Evolutionary conservation across 306 rosid species (phyloP).

Genomic region (Benincasa hispida): DNA sequence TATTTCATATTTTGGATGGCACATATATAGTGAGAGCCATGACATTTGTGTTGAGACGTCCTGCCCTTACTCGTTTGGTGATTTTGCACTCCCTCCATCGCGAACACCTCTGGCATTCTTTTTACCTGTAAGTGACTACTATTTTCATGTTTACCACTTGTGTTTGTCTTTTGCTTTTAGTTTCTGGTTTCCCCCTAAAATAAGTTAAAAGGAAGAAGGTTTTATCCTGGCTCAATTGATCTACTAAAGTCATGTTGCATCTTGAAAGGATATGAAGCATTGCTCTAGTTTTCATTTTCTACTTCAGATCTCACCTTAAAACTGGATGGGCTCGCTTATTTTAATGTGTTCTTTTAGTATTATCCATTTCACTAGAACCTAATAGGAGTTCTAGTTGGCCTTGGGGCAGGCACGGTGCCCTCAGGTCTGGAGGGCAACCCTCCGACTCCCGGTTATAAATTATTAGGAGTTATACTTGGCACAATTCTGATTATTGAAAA

Average conservation of each 20-base stretch:
- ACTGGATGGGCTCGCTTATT: background rate
- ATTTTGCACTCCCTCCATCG: constrained; percentile 66
- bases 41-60: constrained; percentile 75
- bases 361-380: background rate
- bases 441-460: background rate
- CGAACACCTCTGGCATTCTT: constrained; percentile 63
- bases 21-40: constrained; percentile 61
- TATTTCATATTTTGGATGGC: constrained; percentile 69
- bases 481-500: background rate
- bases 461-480: background rate
- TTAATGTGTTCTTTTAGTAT: background rate
- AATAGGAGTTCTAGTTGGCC: background rate
- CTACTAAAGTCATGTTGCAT: background rate
- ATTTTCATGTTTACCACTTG: background rate
- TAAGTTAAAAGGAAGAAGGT: background rate
- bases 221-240: background rate
- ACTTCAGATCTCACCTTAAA: background rate
- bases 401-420: too few species aligned
- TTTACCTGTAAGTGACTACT: constrained; percentile 64
- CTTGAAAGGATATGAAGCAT: background rate
- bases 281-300: background rate
- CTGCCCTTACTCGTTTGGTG: constrained; percentile 70
- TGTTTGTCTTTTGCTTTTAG: background rate
- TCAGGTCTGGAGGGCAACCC: background rate
- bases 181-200: background rate